Evolutionary conservation across 2,329 filamentous ascomycete species (phyloP).

Genomic region (Aspergillus aculeatus): DNA sequence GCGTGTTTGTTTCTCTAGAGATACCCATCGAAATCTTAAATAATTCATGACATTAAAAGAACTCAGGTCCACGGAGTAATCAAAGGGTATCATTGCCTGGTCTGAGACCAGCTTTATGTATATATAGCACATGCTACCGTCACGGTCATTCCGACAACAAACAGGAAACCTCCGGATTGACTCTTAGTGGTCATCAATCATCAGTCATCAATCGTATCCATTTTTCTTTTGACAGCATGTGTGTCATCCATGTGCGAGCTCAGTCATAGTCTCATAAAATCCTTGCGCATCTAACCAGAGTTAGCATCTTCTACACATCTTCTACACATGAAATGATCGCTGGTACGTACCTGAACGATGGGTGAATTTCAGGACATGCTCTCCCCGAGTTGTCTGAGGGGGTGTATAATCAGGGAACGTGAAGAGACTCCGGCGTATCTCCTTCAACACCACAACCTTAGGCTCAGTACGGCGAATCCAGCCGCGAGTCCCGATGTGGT

Average conservation of each 20-base stretch:
- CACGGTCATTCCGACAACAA: not conserved
- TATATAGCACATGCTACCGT: not conserved
- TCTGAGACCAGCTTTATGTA: not conserved
- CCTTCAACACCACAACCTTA: conserved; percentile 49
- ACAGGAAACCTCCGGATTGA: not conserved
- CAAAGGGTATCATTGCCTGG: conserved; percentile 6
- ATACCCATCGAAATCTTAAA: conserved; percentile 11
- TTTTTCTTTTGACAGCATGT: not conserved
- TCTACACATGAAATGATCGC: not conserved
- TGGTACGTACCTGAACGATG: conserved; percentile 30
- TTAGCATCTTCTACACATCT: conserved; percentile 10
- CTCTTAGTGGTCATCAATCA: conserved; percentile 7
- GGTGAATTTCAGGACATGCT: conserved; percentile 43
- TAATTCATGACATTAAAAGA: not conserved
- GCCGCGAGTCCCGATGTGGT: conserved; percentile 45
- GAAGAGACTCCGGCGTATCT: conserved; percentile 55
- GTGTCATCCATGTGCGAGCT: conserved; percentile 21
- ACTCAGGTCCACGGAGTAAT: conserved; percentile 5
- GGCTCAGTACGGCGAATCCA: conserved; percentile 50
- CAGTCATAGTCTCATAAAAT: conserved; percentile 37
- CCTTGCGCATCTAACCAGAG: conserved; percentile 36
- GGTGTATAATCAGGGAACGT: conserved; percentile 50
- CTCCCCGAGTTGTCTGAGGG: conserved; percentile 34
- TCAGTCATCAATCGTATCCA: conserved; percentile 9
- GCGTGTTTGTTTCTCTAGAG: not conserved